Base-by-base conservation (phyloP, 805 yeast genomes). In the Metschnikowia lunata region DNA sequence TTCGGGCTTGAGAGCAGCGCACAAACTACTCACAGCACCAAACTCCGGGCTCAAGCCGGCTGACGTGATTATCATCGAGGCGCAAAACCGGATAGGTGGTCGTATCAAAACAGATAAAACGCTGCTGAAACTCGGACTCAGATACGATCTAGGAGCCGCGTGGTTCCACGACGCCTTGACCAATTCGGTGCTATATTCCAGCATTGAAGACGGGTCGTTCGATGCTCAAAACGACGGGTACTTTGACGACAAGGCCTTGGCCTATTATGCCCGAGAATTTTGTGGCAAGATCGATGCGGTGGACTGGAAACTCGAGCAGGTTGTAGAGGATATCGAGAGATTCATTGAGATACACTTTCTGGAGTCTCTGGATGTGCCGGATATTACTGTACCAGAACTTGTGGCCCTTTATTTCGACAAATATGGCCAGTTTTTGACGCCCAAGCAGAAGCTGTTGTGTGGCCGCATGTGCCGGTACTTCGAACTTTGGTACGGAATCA, bases 111-210 rank as follows among this genome's bases (percentile, higher is more conserved):
- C 64, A 26, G 39, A 42, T 26, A 47, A 37, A 36, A 18, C 34
- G 9, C 40, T 32, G 40, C 48, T 55, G 34, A 47, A 46, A n/a
- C 32, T 52, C 7, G 61, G 61, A 3, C 46, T 55, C 26, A 56
- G 64, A 3, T 47, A 47, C 34, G 96, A 88, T 59, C 51, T 88
- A n/a, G 97, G 97, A 0, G 96, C 95, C 0, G 78, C 89, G 5
- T 89, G 97, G 97, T 86, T 85, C 58, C 97, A 89, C 58, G 96
- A 88, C 52, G 79, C 89, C 0, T 63, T 88, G 33, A 70, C 75
- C 30, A 89, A 89, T 59, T 73, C 75, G 2, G 66, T 85, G 18
- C 82, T 87, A 54, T 72, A 75, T 36, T 77, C 75, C 44, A 80
- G 70, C 7, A 61, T 60, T 8, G 50, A 50, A 8, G 51, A 49